A percentile compares a stretch with the other conserved stretches of the same genome.
phyloP scores from a whole-genome alignment of 2,329 filamentous ascomycete species.

The Colletotrichum falcatum region DNA sequence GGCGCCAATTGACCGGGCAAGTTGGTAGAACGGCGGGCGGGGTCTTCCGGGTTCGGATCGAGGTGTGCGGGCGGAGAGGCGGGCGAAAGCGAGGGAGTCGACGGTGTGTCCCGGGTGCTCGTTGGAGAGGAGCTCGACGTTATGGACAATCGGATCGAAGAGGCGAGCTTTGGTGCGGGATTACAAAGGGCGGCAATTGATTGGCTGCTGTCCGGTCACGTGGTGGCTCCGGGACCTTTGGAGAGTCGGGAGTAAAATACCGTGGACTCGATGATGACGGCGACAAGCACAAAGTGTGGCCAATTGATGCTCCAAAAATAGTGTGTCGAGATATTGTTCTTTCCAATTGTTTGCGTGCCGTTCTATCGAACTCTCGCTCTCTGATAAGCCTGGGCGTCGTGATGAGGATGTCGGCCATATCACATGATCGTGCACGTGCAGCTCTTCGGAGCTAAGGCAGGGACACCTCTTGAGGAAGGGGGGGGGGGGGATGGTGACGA shows the following conservation, averaged over 20 bases:
- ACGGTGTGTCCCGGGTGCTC: conserved; percentile 16
- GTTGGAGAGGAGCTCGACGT: conserved; percentile 40
- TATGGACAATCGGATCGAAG: conserved; percentile 35
- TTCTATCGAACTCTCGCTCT: not conserved
- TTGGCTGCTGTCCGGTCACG: conserved; percentile 36
- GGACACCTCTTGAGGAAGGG: too few species aligned
- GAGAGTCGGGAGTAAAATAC: conserved; percentile 11
- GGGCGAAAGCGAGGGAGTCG: not conserved
- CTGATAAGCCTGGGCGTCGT: not conserved
- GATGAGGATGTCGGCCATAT: accelerated
- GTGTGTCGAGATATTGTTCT: accelerated
- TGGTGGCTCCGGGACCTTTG: conserved; percentile 5
- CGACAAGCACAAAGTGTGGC: not conserved
- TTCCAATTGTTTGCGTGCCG: accelerated
- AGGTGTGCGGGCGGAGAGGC: conserved; percentile 15
- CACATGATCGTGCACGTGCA: conserved; percentile 40
- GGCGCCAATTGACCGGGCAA: conserved; percentile 38
- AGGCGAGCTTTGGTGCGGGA: conserved; percentile 42
- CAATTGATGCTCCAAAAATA: conserved; percentile 2
- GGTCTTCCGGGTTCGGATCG: conserved; percentile 23
- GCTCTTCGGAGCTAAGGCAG: conserved; percentile 30
- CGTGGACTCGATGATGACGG: conserved; percentile 23
- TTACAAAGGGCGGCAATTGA: conserved; percentile 43
- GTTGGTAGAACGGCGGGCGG: not conserved
- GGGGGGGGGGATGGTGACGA: conserved; percentile 39